These are phyloP conservation scores for Nothopassalora personata DNA, from an alignment of 2,329 filamentous ascomycete genomes.

Conservation along the genomic window DNA sequence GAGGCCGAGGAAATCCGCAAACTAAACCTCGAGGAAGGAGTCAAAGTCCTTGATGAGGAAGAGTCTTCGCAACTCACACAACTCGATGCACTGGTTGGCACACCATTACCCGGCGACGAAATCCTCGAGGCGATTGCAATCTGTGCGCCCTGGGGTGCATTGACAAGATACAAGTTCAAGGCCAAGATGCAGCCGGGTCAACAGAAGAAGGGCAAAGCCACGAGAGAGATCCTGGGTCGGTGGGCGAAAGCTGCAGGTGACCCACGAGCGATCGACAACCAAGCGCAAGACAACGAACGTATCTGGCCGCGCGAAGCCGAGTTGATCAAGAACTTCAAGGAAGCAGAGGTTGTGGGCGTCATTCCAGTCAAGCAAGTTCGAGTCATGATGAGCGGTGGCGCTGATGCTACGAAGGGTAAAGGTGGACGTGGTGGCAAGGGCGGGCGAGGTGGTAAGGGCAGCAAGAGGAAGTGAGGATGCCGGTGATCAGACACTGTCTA, in stretches of 20 bases:
- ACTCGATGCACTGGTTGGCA: slow-evolving; percentile 70
- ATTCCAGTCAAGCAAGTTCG: slow-evolving; percentile 76
- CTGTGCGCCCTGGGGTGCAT: slow-evolving; percentile 58
- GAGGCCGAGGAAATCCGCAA: slow-evolving; percentile 67
- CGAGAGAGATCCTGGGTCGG: slow-evolving; percentile 78
- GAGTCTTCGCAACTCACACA: slow-evolving; percentile 43
- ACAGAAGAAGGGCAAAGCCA: slow-evolving; percentile 89
- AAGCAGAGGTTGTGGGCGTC: slow-evolving; percentile 73
- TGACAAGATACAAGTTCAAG: slow-evolving; percentile 79
- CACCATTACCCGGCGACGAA: slow-evolving; percentile 74
- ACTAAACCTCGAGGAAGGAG: slow-evolving; percentile 54
- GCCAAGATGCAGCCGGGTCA: slow-evolving; percentile 87
- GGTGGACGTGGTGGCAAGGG: slow-evolving; percentile 31
- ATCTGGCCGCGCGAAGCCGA: slow-evolving; percentile 87
- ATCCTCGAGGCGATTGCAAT: slow-evolving; percentile 62
- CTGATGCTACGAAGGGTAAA: slow-evolving; percentile 36
- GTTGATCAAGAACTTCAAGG: slow-evolving; percentile 71
- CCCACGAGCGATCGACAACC: slow-evolving; percentile 39
- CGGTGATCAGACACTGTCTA: too few relatives aligned
- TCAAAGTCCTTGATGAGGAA: slow-evolving; percentile 33
- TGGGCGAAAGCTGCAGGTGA: slow-evolving; percentile 65
- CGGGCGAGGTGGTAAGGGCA: slow-evolving; percentile 25
- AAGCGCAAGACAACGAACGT: slow-evolving; percentile 56
- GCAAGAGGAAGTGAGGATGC: slow-evolving; percentile 21
- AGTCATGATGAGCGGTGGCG: slow-evolving; percentile 64